A percentile compares a stretch with the other conserved stretches of the same genome.
These are phyloP conservation scores for Penicillium expansum DNA, from an alignment of 2,329 filamentous ascomycete species.

Conservation along the genomic window DNA sequence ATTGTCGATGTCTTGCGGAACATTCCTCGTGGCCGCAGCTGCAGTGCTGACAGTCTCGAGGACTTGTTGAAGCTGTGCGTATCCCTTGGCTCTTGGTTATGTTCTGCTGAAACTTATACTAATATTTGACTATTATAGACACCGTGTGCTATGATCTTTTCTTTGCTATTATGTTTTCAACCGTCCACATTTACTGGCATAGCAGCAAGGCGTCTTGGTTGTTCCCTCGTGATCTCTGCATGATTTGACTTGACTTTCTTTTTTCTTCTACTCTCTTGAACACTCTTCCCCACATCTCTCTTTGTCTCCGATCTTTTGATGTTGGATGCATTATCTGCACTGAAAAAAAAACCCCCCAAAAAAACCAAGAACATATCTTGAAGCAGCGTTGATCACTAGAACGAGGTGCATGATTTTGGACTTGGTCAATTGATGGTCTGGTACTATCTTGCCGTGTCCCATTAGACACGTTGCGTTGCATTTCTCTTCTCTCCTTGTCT, in stretches of 20 bases:
- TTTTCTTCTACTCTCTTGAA: neutral
- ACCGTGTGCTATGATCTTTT: conserved; percentile 31
- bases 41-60: conserved; percentile 56
- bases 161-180: neutral
- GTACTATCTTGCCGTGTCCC: neutral
- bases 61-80: conserved; percentile 56
- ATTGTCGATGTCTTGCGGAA: conserved; percentile 83
- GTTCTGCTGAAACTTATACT: neutral
- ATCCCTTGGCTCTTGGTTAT: neutral
- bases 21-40: conserved; percentile 63
- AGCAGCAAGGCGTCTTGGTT: conserved; percentile 15
- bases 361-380: conserved; percentile 1
- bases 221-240: conserved; percentile 2
- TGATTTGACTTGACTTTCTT: neutral
- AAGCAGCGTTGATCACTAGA: conserved; percentile 14
- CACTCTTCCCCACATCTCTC: neutral
- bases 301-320: neutral
- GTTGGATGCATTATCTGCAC: neutral
- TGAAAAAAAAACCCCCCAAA: too few relatives aligned
- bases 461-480: neutral
- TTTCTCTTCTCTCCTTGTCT: conserved; percentile 13
- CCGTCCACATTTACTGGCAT: neutral
- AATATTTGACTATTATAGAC: conserved; percentile 18
- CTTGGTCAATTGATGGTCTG: conserved; percentile 11
- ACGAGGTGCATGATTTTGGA: neutral